phyloP scores from a whole-genome alignment of 192 early-diverging fungal genomes.

The Chytriomyces hyalinus region DNA sequence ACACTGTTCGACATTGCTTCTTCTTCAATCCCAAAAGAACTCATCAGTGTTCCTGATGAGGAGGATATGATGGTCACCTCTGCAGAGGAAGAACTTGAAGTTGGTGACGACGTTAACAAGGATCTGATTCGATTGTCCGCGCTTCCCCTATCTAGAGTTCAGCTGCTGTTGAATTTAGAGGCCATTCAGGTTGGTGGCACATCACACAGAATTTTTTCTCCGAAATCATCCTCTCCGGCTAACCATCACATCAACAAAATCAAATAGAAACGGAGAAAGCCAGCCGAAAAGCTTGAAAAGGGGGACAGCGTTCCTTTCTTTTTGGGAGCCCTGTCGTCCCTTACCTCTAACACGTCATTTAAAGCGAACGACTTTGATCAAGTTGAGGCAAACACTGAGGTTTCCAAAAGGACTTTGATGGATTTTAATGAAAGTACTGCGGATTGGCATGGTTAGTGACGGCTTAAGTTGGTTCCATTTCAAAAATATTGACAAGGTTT shows the following conservation, averaged over 20 bases:
- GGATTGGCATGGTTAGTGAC: conserved; percentile 56
- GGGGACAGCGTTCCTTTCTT: conserved; percentile 95
- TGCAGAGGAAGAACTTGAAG: conserved; percentile 14
- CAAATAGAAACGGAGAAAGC: conserved; percentile 81
- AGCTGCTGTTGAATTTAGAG: conserved; percentile 86
- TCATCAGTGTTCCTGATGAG: conserved; percentile 21
- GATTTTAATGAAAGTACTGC: conserved; percentile 65
- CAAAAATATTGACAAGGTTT: not conserved
- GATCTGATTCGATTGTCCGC: conserved; percentile 86
- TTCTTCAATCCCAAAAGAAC: conserved; percentile 39
- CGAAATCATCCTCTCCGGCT: not conserved
- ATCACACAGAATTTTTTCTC: not conserved
- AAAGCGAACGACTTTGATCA: conserved; percentile 43
- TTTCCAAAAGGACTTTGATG: conserved; percentile 50
- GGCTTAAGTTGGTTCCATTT: not conserved
- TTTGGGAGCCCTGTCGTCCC: conserved; percentile 76
- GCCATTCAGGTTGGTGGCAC: conserved; percentile 72
- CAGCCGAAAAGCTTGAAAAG: conserved; percentile 83
- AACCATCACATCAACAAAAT: not conserved
- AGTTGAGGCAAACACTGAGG: conserved; percentile 39
- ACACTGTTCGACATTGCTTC: conserved; percentile 52
- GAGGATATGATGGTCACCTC: conserved; percentile 16
- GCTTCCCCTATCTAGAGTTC: conserved; percentile 86
- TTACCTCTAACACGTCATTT: conserved; percentile 63
- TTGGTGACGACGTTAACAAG: conserved; percentile 48